phyloP scores from a whole-genome alignment of 1,139 yeast genomes.

The Taphrina flavorubra region DNA sequence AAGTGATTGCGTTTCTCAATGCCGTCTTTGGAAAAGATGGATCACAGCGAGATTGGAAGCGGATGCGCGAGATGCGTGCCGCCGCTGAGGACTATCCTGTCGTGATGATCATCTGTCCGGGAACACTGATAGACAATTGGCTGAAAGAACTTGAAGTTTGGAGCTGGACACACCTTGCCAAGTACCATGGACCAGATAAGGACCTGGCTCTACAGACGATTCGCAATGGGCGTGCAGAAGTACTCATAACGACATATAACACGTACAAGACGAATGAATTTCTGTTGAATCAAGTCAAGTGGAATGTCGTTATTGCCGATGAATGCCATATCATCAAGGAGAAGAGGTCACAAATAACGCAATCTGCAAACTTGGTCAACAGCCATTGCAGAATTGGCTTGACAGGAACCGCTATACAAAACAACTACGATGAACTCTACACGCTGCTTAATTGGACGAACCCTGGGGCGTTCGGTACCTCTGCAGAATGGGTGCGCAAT shows the following conservation, averaged over 20 bases:
- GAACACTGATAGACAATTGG: conserved; percentile 89
- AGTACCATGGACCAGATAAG: conserved; percentile 79
- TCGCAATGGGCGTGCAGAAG: conserved; percentile 62
- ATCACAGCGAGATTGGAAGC: conserved; percentile 68
- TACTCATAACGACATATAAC: conserved; percentile 81
- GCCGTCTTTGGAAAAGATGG: conserved; percentile 73
- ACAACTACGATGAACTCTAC: conserved; percentile 83
- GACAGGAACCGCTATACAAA: conserved; percentile 87
- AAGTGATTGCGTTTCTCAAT: conserved; percentile 69
- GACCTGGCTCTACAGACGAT: conserved; percentile 62
- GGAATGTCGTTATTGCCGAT: conserved; percentile 80
- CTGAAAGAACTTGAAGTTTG: conserved; percentile 75
- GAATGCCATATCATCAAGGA: conserved; percentile 88
- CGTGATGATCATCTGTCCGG: conserved; percentile 79
- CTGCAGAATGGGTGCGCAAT: conserved; percentile 75
- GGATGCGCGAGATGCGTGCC: conserved; percentile 57
- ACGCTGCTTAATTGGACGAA: conserved; percentile 81
- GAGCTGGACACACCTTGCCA: conserved; percentile 57
- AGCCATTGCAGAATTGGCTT: conserved; percentile 78
- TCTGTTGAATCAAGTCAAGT: conserved; percentile 61
- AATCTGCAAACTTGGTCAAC: conserved; percentile 68
- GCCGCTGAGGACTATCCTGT: conserved; percentile 70
- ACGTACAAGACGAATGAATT: conserved; percentile 80
- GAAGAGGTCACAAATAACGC: conserved; percentile 72
- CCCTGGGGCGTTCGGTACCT: conserved; percentile 87